These are phyloP conservation scores for Tardiomyces digboiensis DNA, from an alignment of 1,139 yeast genomes.

Conservation along the genomic window DNA sequence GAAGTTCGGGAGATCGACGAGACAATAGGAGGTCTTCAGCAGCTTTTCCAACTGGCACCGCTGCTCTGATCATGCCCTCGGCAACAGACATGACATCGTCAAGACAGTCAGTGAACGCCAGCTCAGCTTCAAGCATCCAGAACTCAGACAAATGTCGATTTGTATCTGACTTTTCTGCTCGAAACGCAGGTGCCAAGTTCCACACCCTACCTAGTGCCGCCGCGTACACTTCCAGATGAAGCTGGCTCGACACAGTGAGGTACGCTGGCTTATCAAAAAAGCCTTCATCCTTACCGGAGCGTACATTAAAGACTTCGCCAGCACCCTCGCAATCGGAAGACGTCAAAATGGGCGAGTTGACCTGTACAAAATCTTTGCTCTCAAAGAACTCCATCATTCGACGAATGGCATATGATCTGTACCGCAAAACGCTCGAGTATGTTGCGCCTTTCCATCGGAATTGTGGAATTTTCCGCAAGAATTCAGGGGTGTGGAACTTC, in stretches of 20 bases:
- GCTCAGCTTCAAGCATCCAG: slow-evolving; percentile 96
- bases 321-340: slow-evolving; percentile 97
- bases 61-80: slow-evolving; percentile 56
- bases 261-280: slow-evolving; percentile 65
- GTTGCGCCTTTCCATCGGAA: slow-evolving; percentile 67
- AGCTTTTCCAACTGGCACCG: slow-evolving; percentile 32
- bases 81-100: slow-evolving; percentile 54
- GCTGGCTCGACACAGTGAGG: slow-evolving; percentile 84
- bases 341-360: slow-evolving; percentile 79
- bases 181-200: slow-evolving; percentile 84
- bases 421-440: slow-evolving; percentile 56
- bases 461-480: slow-evolving; percentile 61
- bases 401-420: slow-evolving; percentile 59
- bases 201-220: slow-evolving; percentile 74
- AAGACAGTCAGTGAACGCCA: slow-evolving; percentile 54
- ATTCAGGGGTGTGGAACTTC: slow-evolving; percentile 57
- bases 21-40: slow-evolving; percentile 34
- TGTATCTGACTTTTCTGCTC: slow-evolving; percentile 92
- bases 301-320: slow-evolving; percentile 71
- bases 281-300: slow-evolving; percentile 20
- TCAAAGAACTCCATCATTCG: slow-evolving; percentile 47
- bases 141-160: slow-evolving; percentile 89
- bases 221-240: slow-evolving; percentile 79
- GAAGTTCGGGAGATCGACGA: slow-evolving; percentile 30
- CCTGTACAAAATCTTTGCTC: slow-evolving; percentile 49